Base-by-base conservation (phyloP, 1,139 yeast species). In the Suhomyces anneliseae region DNA sequence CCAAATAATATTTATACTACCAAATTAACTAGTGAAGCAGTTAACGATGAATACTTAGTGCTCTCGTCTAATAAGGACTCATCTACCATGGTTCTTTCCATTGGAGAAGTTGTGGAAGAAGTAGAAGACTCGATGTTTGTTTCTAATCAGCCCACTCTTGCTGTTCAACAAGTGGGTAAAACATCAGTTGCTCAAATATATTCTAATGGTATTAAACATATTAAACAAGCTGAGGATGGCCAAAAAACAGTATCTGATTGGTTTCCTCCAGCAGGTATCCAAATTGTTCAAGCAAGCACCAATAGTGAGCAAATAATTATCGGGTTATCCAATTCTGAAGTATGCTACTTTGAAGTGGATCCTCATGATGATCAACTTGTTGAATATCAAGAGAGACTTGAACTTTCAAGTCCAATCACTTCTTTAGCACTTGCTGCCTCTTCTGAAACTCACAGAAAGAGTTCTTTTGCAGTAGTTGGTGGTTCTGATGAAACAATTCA, bases 271-370 rank as follows among this genome's bases (percentile, higher is more conserved):
- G 85, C 86, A 0, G 96, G 95, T 7, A 81, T 86, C 12, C 71
- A 78, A 31, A 76, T 93, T 37, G 59, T 78, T 0, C 68, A 72
- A 27, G 86, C 92, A 0, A 65, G 89, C 1, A 68, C 86, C 4
- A 89, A 89, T 35, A 72, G 76, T 36, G 75, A 78, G 19, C 98
- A 93, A 62, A 72, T 92, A 0, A 81, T 81, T 0, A 59, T 93
- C 8, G 90, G 84, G 0, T 65, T 93, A 8, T 83, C 95, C 2
- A 88, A 85, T 58, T 74, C 83, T 47, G 92, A 87, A 50, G 57
- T 93, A 4, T 85, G 87, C 6, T 93, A 93, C 64, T 92, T 93
- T 65, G 98, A 92, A 64, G 71, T 85, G 31, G 92, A 86, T 54
- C 74, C 74, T 1, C 68, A 68, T 2, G 72, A 70, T 43, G 95